Evolutionary conservation across 1,139 yeast species (phyloP).

Genomic region (Meyerozyma carpophila): DNA sequence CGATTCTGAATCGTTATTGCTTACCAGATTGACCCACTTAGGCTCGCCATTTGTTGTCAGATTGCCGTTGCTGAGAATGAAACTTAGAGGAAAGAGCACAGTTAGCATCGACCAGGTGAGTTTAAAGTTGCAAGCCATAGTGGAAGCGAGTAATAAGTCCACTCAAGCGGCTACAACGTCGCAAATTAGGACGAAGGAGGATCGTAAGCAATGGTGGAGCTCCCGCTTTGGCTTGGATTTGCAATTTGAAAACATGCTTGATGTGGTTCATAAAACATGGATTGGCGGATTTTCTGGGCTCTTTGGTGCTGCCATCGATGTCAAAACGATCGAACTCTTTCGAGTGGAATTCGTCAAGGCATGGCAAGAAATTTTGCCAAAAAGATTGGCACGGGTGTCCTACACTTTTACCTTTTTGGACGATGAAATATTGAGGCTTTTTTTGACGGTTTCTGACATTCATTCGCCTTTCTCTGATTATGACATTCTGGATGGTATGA

Average conservation of each 20-base stretch:
- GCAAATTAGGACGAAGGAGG: slow-evolving; percentile 49
- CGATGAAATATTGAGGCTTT: slow-evolving; percentile 10
- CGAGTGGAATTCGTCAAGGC: slow-evolving; percentile 28
- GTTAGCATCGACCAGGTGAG: slow-evolving; percentile 46
- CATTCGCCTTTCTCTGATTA: slow-evolving; percentile 49
- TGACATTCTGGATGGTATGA: slow-evolving; percentile 24
- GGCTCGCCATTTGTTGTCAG: slow-evolving; percentile 45
- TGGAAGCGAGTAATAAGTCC: slow-evolving; percentile 23
- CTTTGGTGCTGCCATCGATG: slow-evolving; percentile 33
- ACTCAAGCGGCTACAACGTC: slow-evolving; percentile 51
- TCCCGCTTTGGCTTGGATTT: slow-evolving; percentile 59
- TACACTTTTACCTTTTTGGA: slow-evolving; percentile 27
- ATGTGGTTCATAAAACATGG: slow-evolving; percentile 62
- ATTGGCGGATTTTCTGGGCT: slow-evolving; percentile 75
- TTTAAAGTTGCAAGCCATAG: background rate
- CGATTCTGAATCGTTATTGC: slow-evolving; percentile 49
- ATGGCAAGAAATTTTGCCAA: slow-evolving; percentile 17
- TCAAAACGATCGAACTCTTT: slow-evolving; percentile 28
- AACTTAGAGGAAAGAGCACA: slow-evolving; percentile 32
- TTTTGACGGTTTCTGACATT: slow-evolving; percentile 43
- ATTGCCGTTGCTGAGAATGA: slow-evolving; percentile 55
- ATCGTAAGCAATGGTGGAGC: slow-evolving; percentile 76
- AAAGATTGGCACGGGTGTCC: background rate
- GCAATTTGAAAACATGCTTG: slow-evolving; percentile 48
- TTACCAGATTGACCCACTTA: slow-evolving; percentile 40